Conservation (phyloP, 2,329 filamentous ascomycete genomes). For the Pleoardoris graminearum region DNA sequence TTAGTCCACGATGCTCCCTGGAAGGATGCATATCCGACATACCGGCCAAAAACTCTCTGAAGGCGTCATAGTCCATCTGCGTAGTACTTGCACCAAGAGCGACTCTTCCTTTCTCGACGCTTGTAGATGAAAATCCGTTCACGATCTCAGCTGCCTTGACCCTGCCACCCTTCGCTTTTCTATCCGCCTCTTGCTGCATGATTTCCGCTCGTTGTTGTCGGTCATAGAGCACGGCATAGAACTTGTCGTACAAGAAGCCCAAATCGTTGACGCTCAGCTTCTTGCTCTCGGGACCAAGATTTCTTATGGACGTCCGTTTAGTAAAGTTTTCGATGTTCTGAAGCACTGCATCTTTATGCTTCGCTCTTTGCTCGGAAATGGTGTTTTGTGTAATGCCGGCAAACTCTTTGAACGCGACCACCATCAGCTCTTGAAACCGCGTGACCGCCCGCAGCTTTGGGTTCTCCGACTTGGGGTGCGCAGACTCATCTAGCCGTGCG, state of each 20-base stretch:
- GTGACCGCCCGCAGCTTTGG: conserved; percentile 92
- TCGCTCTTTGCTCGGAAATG: conserved; percentile 83
- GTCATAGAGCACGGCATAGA: conserved; percentile 90
- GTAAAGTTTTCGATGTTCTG: conserved; percentile 97
- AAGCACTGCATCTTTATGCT: conserved; percentile 91
- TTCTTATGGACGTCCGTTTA: conserved; percentile 93
- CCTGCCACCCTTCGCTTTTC: conserved; percentile 67
- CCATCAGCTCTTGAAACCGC: conserved; percentile 96
- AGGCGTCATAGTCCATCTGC: conserved; percentile 96
- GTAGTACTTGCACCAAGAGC: conserved; percentile 87
- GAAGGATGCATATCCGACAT: conserved; percentile 12
- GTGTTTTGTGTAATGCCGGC: conserved; percentile 91
- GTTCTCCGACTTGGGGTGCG: conserved; percentile 93
- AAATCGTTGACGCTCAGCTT: conserved; percentile 82
- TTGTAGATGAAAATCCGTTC: conserved; percentile 51
- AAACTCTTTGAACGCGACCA: conserved; percentile 98
- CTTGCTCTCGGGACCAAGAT: conserved; percentile 95
- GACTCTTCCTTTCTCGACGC: conserved; percentile 81
- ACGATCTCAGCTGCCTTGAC: conserved; percentile 57
- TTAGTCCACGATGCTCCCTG: conserved; percentile 9
- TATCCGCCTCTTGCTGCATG: conserved; percentile 66
- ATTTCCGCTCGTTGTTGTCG: conserved; percentile 80
- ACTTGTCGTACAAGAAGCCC: conserved; percentile 88
- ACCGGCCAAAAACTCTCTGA: conserved; percentile 85
- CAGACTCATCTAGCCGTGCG: conserved; percentile 87